A percentile compares a stretch with the other conserved stretches of the same genome.
phyloP scores from a whole-genome alignment of 305 asterid species.

The Solanum aculeatissimum region DNA sequence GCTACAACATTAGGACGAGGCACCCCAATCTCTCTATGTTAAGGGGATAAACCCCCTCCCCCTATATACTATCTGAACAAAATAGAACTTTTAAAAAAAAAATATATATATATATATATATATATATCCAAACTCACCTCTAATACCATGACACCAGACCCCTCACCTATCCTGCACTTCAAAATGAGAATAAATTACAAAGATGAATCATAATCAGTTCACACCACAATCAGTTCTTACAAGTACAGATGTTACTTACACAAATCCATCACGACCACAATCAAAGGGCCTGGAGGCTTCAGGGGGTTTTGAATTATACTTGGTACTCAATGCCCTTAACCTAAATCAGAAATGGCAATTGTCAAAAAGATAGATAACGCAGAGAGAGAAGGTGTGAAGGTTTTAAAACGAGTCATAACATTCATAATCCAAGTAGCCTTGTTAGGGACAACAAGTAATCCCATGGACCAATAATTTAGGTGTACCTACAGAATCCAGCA shows the following conservation, averaged over 20 bases:
- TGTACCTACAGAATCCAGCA: slow-evolving; percentile 94
- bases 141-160: slow-evolving; percentile 79
- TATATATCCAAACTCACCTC: slow-evolving; percentile 67
- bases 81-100: neutral
- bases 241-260: slow-evolving; percentile 37
- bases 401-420: neutral
- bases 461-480: neutral
- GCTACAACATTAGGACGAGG: neutral
- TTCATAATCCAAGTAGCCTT: neutral
- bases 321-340: slow-evolving; percentile 85
- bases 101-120: no score
- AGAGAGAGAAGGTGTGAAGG: neutral
- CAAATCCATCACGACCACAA: slow-evolving; percentile 92
- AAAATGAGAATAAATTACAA: slow-evolving; percentile 4
- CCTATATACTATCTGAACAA: neutral
- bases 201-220: slow-evolving; percentile 2
- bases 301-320: slow-evolving; percentile 51
- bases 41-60: neutral
- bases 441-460: neutral
- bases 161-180: slow-evolving; percentile 85
- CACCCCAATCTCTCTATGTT: neutral
- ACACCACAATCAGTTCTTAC: neutral
- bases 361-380: neutral
- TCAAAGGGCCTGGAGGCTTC: slow-evolving; percentile 97
- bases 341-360: slow-evolving; percentile 26